phyloP scores from a whole-genome alignment of 768 basidiomycete species.

The Termitomyces sp. region DNA sequence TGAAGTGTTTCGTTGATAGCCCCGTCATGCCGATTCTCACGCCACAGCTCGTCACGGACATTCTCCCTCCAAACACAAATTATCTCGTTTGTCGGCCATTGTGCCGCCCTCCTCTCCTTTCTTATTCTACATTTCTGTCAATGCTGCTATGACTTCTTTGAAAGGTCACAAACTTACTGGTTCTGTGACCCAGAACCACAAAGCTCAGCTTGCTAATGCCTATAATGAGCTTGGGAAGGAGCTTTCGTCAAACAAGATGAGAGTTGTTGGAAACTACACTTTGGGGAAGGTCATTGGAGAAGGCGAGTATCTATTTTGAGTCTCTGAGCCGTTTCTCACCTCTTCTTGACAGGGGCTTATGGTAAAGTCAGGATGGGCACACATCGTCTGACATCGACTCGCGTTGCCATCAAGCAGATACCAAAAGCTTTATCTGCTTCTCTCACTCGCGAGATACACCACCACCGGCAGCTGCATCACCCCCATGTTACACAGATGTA shows the following conservation, averaged over 20 bases:
- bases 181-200: constrained; percentile 69
- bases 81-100: constrained; percentile 19
- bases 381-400: constrained; percentile 85
- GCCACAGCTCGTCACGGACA: constrained; percentile 6
- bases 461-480: constrained; percentile 95
- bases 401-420: constrained; percentile 97
- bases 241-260: constrained; percentile 83
- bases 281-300: constrained; percentile 92
- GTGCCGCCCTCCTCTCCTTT: constrained; percentile 32
- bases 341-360: constrained; percentile 64
- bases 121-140: constrained; percentile 24
- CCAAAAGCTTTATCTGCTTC: constrained; percentile 89
- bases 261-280: constrained; percentile 92
- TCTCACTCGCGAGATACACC: constrained; percentile 96
- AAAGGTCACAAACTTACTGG: constrained; percentile 56
- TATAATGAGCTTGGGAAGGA: constrained; percentile 98
- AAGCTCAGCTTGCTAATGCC: constrained; percentile 86
- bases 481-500: constrained; percentile 94
- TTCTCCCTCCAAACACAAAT: constrained; percentile 3
- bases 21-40: constrained; percentile 11
- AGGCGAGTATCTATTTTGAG: constrained; percentile 45
- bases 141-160: constrained; percentile 41
- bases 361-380: constrained; percentile 94
- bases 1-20: background rate
- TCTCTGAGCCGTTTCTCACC: constrained; percentile 6